Conservation (phyloP, 208 protist species). For the Herpetomonas tarakana region DNA sequence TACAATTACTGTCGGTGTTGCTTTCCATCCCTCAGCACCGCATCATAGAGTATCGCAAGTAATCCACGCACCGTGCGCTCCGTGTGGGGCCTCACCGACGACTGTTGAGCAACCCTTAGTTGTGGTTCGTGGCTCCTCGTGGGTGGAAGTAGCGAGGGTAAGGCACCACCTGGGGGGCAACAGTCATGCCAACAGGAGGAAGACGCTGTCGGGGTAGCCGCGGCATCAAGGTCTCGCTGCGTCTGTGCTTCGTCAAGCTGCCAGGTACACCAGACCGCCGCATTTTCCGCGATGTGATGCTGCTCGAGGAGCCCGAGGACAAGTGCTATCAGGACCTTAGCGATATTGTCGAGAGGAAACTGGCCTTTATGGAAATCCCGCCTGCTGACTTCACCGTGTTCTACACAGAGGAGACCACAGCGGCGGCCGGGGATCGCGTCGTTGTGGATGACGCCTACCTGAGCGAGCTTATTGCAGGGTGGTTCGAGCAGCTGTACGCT, state of each 20-base stretch:
- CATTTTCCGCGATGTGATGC: slow-evolving; percentile 65
- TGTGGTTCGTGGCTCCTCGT: too few species aligned
- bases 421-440: slow-evolving; percentile 45
- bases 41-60: too few species aligned
- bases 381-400: slow-evolving; percentile 58
- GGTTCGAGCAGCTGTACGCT: slow-evolving; percentile 5
- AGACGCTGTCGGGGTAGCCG: too few species aligned
- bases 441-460: slow-evolving; percentile 81
- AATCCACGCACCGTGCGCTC: too few species aligned
- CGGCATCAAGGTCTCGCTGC: slow-evolving; percentile 22
- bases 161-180: too few species aligned
- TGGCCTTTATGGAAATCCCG: slow-evolving; percentile 72
- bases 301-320: slow-evolving; percentile 45
- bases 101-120: too few species aligned
- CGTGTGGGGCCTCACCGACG: too few species aligned
- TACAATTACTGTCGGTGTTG: too few species aligned
- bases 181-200: too few species aligned
- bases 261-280: slow-evolving; percentile 52
- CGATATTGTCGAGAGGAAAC: slow-evolving; percentile 63
- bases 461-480: slow-evolving; percentile 35
- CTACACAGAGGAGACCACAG: slow-evolving; percentile 40
- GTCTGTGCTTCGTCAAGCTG: slow-evolving; percentile 64
- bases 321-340: slow-evolving; percentile 53
- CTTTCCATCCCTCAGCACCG: too few species aligned
- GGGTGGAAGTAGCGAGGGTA: too few species aligned